Conservation (phyloP, 305 asterid genomes). For the Stenogyne calaminthoides region DNA sequence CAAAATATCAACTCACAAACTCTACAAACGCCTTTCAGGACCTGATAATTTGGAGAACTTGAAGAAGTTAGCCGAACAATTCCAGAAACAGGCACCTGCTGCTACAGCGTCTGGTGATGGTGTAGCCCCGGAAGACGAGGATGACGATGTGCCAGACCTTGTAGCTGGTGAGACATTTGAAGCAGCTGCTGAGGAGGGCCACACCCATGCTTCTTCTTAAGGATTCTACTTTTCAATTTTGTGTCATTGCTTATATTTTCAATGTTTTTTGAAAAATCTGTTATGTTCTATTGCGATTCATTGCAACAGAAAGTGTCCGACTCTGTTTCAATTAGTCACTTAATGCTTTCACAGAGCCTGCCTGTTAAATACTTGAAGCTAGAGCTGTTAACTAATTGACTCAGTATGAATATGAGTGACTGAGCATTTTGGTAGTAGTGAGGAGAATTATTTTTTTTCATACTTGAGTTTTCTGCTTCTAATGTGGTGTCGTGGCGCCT, state of each 20-base stretch:
- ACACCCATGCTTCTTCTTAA: constrained; percentile 39
- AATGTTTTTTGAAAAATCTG: constrained; percentile 30
- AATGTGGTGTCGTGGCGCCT: neutral
- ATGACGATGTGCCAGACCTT: constrained; percentile 77
- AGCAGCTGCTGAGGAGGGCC: constrained; percentile 71
- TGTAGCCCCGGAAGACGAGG: constrained; percentile 52
- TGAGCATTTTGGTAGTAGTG: neutral
- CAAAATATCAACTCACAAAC: neutral
- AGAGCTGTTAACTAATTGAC: constrained; percentile 1
- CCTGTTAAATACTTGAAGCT: constrained; percentile 17
- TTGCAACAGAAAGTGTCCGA: constrained; percentile 27
- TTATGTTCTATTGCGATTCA: constrained; percentile 27
- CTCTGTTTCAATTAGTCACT: constrained; percentile 25
- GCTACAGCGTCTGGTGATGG: constrained; percentile 39
- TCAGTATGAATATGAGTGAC: neutral
- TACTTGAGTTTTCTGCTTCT: neutral
- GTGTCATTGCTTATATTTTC: constrained; percentile 36
- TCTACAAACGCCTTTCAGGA: constrained; percentile 42
- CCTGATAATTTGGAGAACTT: constrained; percentile 87
- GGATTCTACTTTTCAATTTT: constrained; percentile 34
- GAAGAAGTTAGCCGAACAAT: constrained; percentile 80
- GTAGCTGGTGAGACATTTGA: constrained; percentile 74
- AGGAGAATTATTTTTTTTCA: neutral
- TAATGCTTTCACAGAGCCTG: constrained; percentile 27
- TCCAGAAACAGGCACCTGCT: constrained; percentile 72